phyloP scores from a whole-genome alignment of 345 rosid species.

The Ceriops zippeliana region DNA sequence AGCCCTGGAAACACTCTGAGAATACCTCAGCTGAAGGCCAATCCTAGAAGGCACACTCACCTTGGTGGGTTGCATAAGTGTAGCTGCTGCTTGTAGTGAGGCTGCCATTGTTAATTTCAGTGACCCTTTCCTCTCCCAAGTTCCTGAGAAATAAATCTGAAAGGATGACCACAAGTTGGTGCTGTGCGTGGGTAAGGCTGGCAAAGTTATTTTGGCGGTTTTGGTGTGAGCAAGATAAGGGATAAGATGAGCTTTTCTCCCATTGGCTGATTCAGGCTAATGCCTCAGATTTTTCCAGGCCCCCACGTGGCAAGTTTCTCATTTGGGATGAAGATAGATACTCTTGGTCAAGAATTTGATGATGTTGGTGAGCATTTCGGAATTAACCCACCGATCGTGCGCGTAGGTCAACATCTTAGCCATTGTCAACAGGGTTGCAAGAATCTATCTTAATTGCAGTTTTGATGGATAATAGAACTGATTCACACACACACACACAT shows the following conservation, averaged over 20 bases:
- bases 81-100: constrained; percentile 85
- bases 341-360: constrained; percentile 20
- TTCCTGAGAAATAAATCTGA: not conserved
- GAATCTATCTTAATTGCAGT: too few species aligned
- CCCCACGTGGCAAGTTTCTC: constrained; percentile 50
- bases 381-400: not conserved
- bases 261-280: constrained; percentile 52
- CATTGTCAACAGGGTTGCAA: too few species aligned
- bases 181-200: constrained; percentile 10
- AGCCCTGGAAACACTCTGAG: constrained; percentile 47
- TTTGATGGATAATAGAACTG: too few species aligned
- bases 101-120: constrained; percentile 54
- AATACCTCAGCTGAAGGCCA: constrained; percentile 43
- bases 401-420: not conserved
- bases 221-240: constrained; percentile 50
- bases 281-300: constrained; percentile 18
- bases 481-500: too few species aligned
- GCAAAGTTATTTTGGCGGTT: constrained; percentile 25
- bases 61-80: constrained; percentile 75
- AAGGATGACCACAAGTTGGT: not conserved
- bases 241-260: constrained; percentile 64
- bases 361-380: constrained; percentile 9
- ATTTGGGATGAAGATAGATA: constrained; percentile 45
- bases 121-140: too few species aligned
- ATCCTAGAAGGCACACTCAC: constrained; percentile 41